These are phyloP conservation scores for Lachnum nothofagi DNA, from an alignment of 2,329 filamentous ascomycete genomes.

Conservation along the genomic window DNA sequence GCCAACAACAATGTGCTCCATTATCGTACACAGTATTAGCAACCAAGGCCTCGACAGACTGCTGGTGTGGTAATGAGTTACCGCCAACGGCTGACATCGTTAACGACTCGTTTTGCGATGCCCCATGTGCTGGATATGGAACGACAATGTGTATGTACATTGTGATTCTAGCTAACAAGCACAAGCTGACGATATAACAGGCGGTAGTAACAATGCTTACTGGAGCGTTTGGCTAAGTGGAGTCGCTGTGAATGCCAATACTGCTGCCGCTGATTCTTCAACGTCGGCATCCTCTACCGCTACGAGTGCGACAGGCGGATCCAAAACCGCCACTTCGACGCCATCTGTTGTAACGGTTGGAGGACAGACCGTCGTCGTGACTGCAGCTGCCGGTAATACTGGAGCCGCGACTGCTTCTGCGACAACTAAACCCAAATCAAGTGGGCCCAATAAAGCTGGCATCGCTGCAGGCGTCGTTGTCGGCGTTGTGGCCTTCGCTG, in stretches of 20 bases:
- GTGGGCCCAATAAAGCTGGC: conserved; percentile 52
- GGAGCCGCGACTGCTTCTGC: conserved; percentile 8
- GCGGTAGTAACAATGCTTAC: conserved; percentile 24
- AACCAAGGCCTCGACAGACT: conserved; percentile 23
- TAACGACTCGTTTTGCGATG: conserved; percentile 21
- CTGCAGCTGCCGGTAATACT: conserved; percentile 20
- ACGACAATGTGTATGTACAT: conserved; percentile 25
- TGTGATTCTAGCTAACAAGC: not conserved
- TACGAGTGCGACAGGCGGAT: conserved; percentile 9
- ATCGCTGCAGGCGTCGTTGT: conserved; percentile 87
- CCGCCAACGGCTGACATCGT: conserved; percentile 21
- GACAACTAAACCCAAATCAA: not conserved
- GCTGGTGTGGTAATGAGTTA: conserved; percentile 30
- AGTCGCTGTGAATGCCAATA: conserved; percentile 13
- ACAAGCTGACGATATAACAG: conserved; percentile 21
- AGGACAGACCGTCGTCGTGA: conserved; percentile 30
- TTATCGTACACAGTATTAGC: conserved; percentile 21
- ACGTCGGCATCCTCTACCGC: conserved; percentile 9
- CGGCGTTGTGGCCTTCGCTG: conserved; percentile 66
- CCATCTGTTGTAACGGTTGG: conserved; percentile 29
- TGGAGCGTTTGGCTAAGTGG: conserved; percentile 29
- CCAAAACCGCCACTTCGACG: conserved; percentile 17
- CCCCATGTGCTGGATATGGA: conserved; percentile 28
- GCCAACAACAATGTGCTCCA: conserved; percentile 21
- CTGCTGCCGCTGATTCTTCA: conserved; percentile 12